Evolutionary conservation across 768 basidiomycete genomes (phyloP).

Genomic region (Tubosaeta sp.): DNA sequence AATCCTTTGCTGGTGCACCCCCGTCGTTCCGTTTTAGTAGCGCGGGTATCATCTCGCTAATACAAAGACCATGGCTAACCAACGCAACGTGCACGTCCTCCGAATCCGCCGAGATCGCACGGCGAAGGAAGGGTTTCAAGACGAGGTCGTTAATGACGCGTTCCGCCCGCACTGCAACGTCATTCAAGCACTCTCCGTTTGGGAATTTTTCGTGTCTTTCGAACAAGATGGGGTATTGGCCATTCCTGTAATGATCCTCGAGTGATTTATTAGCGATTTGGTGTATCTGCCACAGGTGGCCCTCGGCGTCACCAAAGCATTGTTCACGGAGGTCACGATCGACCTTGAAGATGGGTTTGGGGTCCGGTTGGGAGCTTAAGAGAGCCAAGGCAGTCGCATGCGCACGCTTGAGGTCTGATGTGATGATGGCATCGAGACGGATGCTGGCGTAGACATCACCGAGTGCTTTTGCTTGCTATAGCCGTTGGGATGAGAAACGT

Average conservation of each 20-base stretch:
- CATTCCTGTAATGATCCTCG: constrained; percentile 48
- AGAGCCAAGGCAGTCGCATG: constrained; percentile 57
- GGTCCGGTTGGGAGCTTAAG: constrained; percentile 41
- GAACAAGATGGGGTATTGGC: constrained; percentile 48
- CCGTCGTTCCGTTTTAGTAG: constrained; percentile 43
- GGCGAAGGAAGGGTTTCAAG: constrained; percentile 46
- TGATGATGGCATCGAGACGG: constrained; percentile 52
- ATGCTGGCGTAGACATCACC: constrained; percentile 47
- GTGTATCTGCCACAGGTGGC: constrained; percentile 41
- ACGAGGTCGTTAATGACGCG: constrained; percentile 48
- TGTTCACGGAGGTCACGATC: constrained; percentile 62
- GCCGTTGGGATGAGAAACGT: not conserved
- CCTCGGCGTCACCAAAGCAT: constrained; percentile 67
- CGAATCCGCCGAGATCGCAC: constrained; percentile 36
- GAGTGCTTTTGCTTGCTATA: constrained; percentile 63
- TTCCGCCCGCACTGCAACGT: constrained; percentile 54
- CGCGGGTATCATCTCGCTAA: constrained; percentile 54
- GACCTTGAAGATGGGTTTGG: constrained; percentile 43
- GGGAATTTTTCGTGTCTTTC: constrained; percentile 55
- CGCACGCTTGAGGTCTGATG: constrained; percentile 66
- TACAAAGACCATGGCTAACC: constrained; percentile 74
- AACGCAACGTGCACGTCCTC: constrained; percentile 53
- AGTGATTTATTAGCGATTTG: constrained; percentile 28
- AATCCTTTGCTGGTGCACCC: constrained; percentile 25
- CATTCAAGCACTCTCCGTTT: constrained; percentile 64